Base-by-base conservation (phyloP, 176 grass and related monocot genomes). In the Hordeum marinum region DNA sequence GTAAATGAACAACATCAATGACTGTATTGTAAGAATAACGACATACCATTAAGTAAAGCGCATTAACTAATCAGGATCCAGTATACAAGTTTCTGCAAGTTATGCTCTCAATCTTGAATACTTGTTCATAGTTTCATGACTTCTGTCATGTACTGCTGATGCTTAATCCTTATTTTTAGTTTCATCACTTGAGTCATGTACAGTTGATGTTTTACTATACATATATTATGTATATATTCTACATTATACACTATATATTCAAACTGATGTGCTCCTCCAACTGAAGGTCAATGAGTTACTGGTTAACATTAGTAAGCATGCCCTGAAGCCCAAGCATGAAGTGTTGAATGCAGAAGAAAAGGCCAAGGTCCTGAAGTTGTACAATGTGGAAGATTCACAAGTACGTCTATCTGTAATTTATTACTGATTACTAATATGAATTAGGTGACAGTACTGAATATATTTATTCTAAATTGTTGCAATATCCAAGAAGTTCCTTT, bases 241-340 rank as follows among this genome's bases (percentile, higher is more conserved):
- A 75, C 54, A 46, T 29, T 75, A 15, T 50, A 14, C 31, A 20
- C 70, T 75, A 35, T 65, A 61, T 67, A 32, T 80, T 75, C 69
- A 58, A 67, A 66, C 17, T 85, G 58, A 59, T 83, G 40, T 83
- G 65, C 58, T 87, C 20, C 68, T 80, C 73, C 32, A 74, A 80
- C 72, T 20, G 25, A 86, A 98, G 96, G 88, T 95, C 41, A 95
- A 84, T 11, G 93, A 98, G n/a, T 79, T 98, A 91, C 89, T 94
- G 64, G 91, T 95, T 36, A 98, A 98, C 65, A 89, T 91, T 76
- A 94, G 88, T 63, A 95, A 90, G 84, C 96, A 98, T 92, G 84
- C 86, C 39, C 88, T 98, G 77, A 92, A 87, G 69, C 96, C 93
- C 77, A 89, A 85, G 55, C 96, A 98, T 92, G 77, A 87, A 40